phyloP scores from a whole-genome alignment of 176 grass and related monocot species.

The Ampelocalamus luodianensis region DNA sequence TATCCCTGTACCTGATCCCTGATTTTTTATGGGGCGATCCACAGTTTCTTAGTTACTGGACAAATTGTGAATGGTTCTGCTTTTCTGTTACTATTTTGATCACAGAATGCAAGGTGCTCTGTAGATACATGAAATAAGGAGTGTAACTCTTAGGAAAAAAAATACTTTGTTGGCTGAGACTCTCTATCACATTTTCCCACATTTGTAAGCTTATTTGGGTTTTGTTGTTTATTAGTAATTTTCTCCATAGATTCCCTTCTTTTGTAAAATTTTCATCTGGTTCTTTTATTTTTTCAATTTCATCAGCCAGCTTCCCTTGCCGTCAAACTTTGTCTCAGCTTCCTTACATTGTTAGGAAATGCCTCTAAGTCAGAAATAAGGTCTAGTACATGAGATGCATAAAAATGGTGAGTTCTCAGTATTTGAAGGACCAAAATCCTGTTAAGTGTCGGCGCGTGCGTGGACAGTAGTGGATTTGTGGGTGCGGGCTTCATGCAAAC shows the following conservation, averaged over 20 bases:
- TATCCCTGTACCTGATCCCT: not conserved
- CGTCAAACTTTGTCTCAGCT: not conserved
- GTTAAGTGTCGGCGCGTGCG: not conserved
- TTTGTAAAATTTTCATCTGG: not conserved
- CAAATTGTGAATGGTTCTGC: not conserved
- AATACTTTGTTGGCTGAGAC: not conserved
- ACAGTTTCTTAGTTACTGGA: slow-evolving; percentile 5
- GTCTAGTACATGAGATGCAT: slow-evolving; percentile 1
- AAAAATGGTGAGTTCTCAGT: not conserved
- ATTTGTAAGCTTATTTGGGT: not conserved
- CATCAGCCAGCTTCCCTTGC: not conserved
- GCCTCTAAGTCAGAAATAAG: slow-evolving; percentile 6
- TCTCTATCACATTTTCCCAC: not conserved
- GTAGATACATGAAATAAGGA: not conserved
- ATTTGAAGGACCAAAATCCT: not conserved
- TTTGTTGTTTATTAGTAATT: not conserved
- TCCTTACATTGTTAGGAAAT: not conserved
- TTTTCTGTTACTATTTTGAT: not conserved
- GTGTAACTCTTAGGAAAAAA: not conserved
- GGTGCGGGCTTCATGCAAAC: no score
- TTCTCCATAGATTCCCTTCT: slow-evolving; percentile 3
- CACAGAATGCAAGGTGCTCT: not conserved
- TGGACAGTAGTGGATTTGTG: not conserved
- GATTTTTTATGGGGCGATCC: not conserved
- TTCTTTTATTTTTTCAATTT: not conserved